Percentiles rank a stretch among this genome's conserved stretches.
Conservation (phyloP, 441 rosid species). For the Gossypium aridum region DNA sequence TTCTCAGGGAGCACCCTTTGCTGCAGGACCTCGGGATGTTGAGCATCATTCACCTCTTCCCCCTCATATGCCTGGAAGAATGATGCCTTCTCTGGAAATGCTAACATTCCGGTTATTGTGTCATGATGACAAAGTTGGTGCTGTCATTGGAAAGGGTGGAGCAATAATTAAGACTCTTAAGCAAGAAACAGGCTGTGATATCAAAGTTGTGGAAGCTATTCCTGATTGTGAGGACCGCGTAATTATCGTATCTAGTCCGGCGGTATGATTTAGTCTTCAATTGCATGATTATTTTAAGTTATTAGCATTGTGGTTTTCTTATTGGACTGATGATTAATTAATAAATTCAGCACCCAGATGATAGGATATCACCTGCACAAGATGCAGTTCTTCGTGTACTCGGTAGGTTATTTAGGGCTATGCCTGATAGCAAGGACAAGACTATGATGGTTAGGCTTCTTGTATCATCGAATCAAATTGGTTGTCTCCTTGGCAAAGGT, state of each 20-base stretch:
- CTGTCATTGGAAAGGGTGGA: conserved; percentile 78
- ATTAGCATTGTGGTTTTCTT: neutral
- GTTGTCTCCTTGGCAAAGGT: conserved; percentile 79
- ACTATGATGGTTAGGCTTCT: conserved; percentile 49
- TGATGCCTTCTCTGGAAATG: conserved; percentile 38
- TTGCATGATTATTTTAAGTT: conserved; percentile 4
- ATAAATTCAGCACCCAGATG: conserved; percentile 63
- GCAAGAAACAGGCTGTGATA: conserved; percentile 78
- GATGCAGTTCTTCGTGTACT: conserved; percentile 76
- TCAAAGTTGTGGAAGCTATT: conserved; percentile 54
- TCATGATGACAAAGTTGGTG: conserved; percentile 56
- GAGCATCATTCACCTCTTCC: conserved; percentile 23
- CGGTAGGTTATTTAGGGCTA: conserved; percentile 48
- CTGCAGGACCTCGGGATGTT: conserved; percentile 32
- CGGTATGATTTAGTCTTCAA: conserved; percentile 38
- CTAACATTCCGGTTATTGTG: conserved; percentile 60
- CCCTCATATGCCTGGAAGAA: conserved; percentile 26
- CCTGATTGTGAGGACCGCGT: conserved; percentile 56
- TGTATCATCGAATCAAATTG: conserved; percentile 61
- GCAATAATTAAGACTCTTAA: conserved; percentile 44
- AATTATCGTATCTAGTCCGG: conserved; percentile 61
- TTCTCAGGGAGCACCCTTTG: conserved; percentile 36
- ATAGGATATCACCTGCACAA: conserved; percentile 60
- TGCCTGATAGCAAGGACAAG: conserved; percentile 53
- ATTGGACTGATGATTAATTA: conserved; percentile 17